phyloP scores from a whole-genome alignment of 1,139 yeast genomes.

The Hyphopichia pseudoburtonii region DNA sequence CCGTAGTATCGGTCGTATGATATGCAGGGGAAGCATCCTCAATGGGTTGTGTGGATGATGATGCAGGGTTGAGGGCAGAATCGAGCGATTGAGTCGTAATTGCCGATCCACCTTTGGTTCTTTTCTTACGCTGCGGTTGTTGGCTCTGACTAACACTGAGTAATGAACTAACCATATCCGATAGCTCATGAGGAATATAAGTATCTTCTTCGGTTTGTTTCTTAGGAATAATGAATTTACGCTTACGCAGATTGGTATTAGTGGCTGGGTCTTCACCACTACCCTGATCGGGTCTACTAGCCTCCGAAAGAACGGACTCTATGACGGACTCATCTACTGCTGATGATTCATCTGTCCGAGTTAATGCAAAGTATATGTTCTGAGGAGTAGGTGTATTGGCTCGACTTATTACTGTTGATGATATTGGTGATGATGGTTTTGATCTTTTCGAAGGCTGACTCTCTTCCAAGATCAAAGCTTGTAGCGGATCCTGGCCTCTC shows the following conservation, averaged over 20 bases:
- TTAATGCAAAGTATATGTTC: constrained; percentile 53
- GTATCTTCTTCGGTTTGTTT: constrained; percentile 40
- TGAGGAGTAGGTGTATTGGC: constrained; percentile 9
- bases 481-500: constrained; percentile 82
- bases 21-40: neutral
- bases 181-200: constrained; percentile 55
- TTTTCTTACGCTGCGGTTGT: constrained; percentile 9
- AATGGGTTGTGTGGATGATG: neutral
- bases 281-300: constrained; percentile 8
- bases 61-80: too few relatives aligned
- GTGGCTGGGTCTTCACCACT: constrained; percentile 6
- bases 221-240: constrained; percentile 37
- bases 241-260: constrained; percentile 10
- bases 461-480: constrained; percentile 59
- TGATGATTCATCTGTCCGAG: constrained; percentile 55
- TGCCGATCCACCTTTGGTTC: constrained; percentile 1
- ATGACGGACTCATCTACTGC: constrained; percentile 19
- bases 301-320: constrained; percentile 20
- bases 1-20: constrained; percentile 31
- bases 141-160: constrained; percentile 26
- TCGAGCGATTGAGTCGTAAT: too few relatives aligned
- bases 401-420: constrained; percentile 22
- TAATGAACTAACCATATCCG: constrained; percentile 66
- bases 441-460: constrained; percentile 42
- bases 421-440: constrained; percentile 38